Evolutionary conservation across 1,139 yeast genomes (phyloP).

Genomic region (Suhomyces coccinellae): DNA sequence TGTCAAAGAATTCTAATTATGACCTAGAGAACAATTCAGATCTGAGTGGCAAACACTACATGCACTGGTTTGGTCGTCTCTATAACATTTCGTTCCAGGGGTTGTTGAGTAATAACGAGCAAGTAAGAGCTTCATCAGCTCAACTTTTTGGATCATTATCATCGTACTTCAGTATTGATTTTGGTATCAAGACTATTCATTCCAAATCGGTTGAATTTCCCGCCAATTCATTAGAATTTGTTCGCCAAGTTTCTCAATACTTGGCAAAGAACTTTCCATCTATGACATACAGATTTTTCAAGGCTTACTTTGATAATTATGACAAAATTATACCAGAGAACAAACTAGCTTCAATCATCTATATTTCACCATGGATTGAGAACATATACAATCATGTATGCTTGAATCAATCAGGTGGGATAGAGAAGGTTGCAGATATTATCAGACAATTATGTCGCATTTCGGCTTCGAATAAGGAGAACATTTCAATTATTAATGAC

Average conservation of each 20-base stretch:
- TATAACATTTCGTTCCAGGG: slow-evolving; percentile 70
- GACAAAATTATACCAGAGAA: slow-evolving; percentile 40
- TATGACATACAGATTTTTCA: slow-evolving; percentile 61
- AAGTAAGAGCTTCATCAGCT: slow-evolving; percentile 65
- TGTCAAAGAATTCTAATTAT: slow-evolving; percentile 32
- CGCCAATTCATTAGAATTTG: slow-evolving; percentile 64
- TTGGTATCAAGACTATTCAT: slow-evolving; percentile 58
- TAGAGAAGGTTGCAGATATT: slow-evolving; percentile 59
- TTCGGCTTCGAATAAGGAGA: slow-evolving; percentile 51
- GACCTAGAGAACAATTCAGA: slow-evolving; percentile 15
- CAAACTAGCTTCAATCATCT: slow-evolving; percentile 47
- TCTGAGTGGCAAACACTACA: slow-evolving; percentile 11
- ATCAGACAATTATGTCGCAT: slow-evolving; percentile 64
- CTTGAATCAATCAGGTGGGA: slow-evolving; percentile 56
- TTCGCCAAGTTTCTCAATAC: slow-evolving; percentile 58
- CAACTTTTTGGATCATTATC: slow-evolving; percentile 64
- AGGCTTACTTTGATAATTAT: slow-evolving; percentile 60
- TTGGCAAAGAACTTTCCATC: slow-evolving; percentile 59
- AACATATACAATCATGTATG: slow-evolving; percentile 63
- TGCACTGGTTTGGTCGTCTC: slow-evolving; percentile 56
- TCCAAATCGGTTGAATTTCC: slow-evolving; percentile 74
- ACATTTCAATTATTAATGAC: slow-evolving; percentile 41
- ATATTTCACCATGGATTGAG: slow-evolving; percentile 76
- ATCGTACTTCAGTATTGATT: slow-evolving; percentile 57
- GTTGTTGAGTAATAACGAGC: slow-evolving; percentile 56